Evolutionary conservation across 768 basidiomycete species (phyloP).

Genomic region (Dacryopinax primogenitus): DNA sequence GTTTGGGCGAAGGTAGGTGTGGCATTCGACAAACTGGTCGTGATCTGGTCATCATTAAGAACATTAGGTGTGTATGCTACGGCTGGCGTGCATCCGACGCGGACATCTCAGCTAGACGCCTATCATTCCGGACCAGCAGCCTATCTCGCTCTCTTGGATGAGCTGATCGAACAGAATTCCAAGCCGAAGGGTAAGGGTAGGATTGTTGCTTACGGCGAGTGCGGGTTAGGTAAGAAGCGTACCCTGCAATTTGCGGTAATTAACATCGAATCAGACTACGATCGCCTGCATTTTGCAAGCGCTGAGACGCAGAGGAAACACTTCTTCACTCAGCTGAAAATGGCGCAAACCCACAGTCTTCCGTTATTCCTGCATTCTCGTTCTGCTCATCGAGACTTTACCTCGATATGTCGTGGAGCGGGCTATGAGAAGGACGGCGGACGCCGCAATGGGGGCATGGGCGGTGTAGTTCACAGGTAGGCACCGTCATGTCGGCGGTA

Average conservation of each 20-base stretch:
- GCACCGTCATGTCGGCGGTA: not conserved
- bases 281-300: constrained; percentile 52
- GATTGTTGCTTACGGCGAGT: constrained; percentile 64
- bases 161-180: constrained; percentile 36
- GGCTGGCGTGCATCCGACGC: constrained; percentile 69
- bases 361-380: constrained; percentile 75
- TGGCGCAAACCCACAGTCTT: constrained; percentile 58
- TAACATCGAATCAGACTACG: constrained; percentile 47
- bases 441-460: constrained; percentile 40
- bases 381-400: constrained; percentile 59
- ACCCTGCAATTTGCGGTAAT: not conserved
- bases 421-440: constrained; percentile 51
- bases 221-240: constrained; percentile 48
- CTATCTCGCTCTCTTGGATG: constrained; percentile 48
- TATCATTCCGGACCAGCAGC: constrained; percentile 43
- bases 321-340: constrained; percentile 51
- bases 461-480: constrained; percentile 61
- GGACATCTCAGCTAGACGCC: constrained; percentile 52
- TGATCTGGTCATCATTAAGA: constrained; percentile 4
- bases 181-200: constrained; percentile 39
- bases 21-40: not conserved
- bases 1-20: constrained; percentile 32
- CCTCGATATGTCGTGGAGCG: constrained; percentile 49
- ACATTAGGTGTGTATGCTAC: constrained; percentile 52
- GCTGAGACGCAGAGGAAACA: constrained; percentile 46